These are phyloP conservation scores for Russula dissimulans DNA, from an alignment of 768 basidiomycete species.

Conservation along the genomic window DNA sequence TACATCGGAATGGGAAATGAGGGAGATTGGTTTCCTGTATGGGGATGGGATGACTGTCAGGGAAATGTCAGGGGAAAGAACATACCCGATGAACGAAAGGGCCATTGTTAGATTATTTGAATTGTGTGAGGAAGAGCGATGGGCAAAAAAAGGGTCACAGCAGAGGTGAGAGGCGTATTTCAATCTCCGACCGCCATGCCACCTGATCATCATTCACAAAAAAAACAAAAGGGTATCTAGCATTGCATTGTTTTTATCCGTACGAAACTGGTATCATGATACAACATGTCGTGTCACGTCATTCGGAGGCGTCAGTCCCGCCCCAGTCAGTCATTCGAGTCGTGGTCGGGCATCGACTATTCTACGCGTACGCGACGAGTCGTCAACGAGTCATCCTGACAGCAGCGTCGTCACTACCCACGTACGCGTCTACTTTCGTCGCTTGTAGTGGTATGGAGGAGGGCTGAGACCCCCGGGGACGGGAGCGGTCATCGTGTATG, in stretches of 20 bases:
- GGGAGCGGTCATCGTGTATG: slow-evolving; percentile 13
- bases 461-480: slow-evolving; percentile 19
- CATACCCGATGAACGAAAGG: slow-evolving; percentile 20
- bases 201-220: neutral
- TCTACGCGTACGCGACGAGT: neutral
- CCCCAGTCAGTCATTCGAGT: neutral
- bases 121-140: neutral
- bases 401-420: neutral
- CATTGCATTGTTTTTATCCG: slow-evolving; percentile 14
- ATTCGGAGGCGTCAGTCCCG: neutral
- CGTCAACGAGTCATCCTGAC: neutral
- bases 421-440: slow-evolving; percentile 2
- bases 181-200: slow-evolving; percentile 4
- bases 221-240: slow-evolving; percentile 11
- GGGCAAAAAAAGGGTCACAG: neutral
- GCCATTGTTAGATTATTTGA: slow-evolving; percentile 13
- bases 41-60: neutral
- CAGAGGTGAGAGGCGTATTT: neutral
- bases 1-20: slow-evolving; percentile 86
- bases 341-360: neutral
- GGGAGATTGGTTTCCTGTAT: slow-evolving; percentile 73
- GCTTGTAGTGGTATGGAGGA: slow-evolving; percentile 17
- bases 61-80: neutral
- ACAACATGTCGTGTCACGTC: slow-evolving; percentile 14
- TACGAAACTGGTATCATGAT: slow-evolving; percentile 12